Conservation (phyloP, 306 rosid species). For the Inga laurina region DNA sequence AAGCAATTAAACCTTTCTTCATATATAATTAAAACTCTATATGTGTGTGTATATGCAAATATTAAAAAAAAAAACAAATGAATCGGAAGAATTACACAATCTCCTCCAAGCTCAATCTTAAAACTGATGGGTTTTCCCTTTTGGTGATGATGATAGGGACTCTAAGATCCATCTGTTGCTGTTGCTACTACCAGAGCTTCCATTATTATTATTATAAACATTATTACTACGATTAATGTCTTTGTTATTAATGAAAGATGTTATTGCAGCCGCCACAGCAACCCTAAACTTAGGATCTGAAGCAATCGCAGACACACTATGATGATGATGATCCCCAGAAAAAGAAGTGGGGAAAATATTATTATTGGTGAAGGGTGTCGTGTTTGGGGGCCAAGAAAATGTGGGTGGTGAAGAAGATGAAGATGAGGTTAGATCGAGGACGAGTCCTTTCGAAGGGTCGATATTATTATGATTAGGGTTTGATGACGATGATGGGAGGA, state of each 20-base stretch:
- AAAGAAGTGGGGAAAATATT: neutral
- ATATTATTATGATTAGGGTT: constrained; percentile 40
- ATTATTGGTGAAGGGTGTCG: neutral
- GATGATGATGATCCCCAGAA: neutral
- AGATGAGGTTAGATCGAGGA: constrained; percentile 61
- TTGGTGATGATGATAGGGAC: constrained; percentile 39
- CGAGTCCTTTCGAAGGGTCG: constrained; percentile 73
- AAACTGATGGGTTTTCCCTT: constrained; percentile 36
- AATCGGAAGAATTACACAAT: neutral
- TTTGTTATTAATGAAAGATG: constrained; percentile 57
- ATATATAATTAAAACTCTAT: neutral
- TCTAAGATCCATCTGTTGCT: constrained; percentile 51
- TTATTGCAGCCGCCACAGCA: constrained; percentile 86
- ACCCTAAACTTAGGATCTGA: constrained; percentile 90
- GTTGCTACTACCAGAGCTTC: constrained; percentile 33
- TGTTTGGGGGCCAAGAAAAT: constrained; percentile 56
- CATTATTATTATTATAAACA: constrained; percentile 12
- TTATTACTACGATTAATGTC: neutral
- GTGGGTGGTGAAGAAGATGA: constrained; percentile 19
- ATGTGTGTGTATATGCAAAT: neutral
- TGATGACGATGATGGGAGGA: constrained; percentile 33
- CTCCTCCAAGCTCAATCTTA: neutral
- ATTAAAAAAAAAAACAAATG: neutral
- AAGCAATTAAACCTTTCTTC: neutral
- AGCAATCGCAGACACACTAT: constrained; percentile 53